Evolutionary conservation across 768 basidiomycete species (phyloP), one percentile per base, ranked within the genome.

Genomic region (Panellus pusillus): DNA sequence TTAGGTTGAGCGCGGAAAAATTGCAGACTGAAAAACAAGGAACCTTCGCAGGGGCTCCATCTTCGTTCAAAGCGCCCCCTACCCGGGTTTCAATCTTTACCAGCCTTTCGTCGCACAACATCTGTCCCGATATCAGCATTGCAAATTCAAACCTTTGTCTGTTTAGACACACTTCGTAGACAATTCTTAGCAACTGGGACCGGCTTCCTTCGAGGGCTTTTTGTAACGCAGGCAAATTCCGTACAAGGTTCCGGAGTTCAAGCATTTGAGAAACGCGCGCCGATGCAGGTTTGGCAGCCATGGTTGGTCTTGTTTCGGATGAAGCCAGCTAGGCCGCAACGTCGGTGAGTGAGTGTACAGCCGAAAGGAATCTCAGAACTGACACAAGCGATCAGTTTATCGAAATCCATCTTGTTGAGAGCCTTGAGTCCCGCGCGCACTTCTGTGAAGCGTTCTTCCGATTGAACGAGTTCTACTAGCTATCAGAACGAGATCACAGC

Each of bases 391-490:
- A 93, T 87, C 7, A 97, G 72, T 65, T 89, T 94, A 68, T 98
- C 95, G 24, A 96, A 80, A 62, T 98, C 96, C 67, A 90, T 75
- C 64, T 89, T 87, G 65, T 89, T 85, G 48, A 93, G 69, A 2
- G 76, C 68, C 66, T 83, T 87, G 41, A 95, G 74, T 0, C 85
- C 87, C 55, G 83, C 79, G 48, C 84, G 79, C 41, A 91, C 72
- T 29, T 84, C 79, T 3, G 76, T 82, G 62, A 87, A 93, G 31
- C 75, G 76, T 47, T 91, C 88, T 70, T 94, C 92, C 5, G 78
- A 79, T 48, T 87, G 79, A 19, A 93, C 77, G 0, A 97, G 71
- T 58, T 95, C 92, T 90, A 63, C 17, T 13, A 58, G n/a, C 35
- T 24, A 40, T 28, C 32, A 50, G 50, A 38, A 55, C 12, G 63